Evolutionary conservation across 345 rosid genomes (phyloP).

Genomic region (Sisymbrium altissimum): DNA sequence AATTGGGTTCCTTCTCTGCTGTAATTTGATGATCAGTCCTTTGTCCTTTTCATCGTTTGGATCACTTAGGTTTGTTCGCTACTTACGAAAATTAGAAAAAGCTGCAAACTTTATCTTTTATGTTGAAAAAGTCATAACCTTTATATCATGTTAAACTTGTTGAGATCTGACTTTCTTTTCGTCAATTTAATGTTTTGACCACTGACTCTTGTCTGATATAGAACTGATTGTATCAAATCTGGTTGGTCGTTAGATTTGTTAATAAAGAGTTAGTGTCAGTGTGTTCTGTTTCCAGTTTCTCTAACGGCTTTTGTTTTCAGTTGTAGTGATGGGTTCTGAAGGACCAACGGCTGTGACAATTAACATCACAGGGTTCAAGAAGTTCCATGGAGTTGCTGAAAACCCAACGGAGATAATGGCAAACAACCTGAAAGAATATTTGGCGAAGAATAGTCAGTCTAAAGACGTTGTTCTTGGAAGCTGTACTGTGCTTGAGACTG

Average conservation of each 20-base stretch:
- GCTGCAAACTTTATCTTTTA: background rate
- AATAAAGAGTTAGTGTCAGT: conserved; percentile 7
- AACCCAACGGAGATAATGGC: conserved; percentile 90
- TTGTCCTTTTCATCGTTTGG: background rate
- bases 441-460: conserved; percentile 62
- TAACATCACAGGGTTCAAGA: conserved; percentile 91
- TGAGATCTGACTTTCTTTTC: background rate
- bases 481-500: conserved; percentile 82
- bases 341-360: conserved; percentile 77
- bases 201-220: background rate
- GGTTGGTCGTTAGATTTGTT: conserved; percentile 8
- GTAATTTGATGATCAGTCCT: background rate
- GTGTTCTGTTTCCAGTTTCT: background rate
- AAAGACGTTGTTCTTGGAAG: conserved; percentile 73
- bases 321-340: conserved; percentile 83
- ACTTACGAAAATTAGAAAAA: background rate
- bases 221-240: conserved; percentile 16
- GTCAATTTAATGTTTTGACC: background rate
- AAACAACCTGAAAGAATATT: conserved; percentile 59
- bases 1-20: background rate
- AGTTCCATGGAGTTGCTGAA: conserved; percentile 96
- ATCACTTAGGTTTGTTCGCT: background rate
- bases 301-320: conserved; percentile 3
- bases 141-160: background rate
- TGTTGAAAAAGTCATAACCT: background rate